Conservation (phyloP, 2,329 filamentous ascomycete genomes). For the Penicillium sp. region DNA sequence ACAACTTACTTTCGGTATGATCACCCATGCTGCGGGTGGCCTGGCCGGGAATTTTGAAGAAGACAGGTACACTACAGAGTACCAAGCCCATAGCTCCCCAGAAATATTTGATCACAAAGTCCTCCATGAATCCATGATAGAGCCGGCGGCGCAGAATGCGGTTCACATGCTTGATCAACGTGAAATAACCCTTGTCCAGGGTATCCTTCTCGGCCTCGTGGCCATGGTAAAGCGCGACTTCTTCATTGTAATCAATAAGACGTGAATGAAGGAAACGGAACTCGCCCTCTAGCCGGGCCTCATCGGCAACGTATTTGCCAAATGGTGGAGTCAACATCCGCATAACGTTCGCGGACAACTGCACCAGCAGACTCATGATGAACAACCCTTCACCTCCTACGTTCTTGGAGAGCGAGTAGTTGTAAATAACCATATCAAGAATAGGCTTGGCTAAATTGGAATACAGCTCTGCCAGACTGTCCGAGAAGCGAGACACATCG, state of each 20-base stretch:
- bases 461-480: conserved; percentile 90
- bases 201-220: conserved; percentile 95
- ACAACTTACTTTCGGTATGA: conserved; percentile 56
- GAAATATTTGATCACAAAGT: conserved; percentile 99
- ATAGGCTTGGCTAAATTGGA: conserved; percentile 94
- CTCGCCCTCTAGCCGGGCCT: conserved; percentile 89
- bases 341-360: conserved; percentile 90
- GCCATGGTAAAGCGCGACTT: conserved; percentile 86
- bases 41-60: conserved; percentile 83
- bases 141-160: conserved; percentile 85
- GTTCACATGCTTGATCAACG: conserved; percentile 98
- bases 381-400: conserved; percentile 96
- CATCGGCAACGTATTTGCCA: conserved; percentile 95
- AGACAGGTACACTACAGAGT: conserved; percentile 91
- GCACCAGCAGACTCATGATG: conserved; percentile 90
- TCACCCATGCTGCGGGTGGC: conserved; percentile 52
- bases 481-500: conserved; percentile 94
- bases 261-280: conserved; percentile 94
- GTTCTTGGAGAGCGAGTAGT: conserved; percentile 85
- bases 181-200: conserved; percentile 97
- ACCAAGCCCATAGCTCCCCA: conserved; percentile 92
- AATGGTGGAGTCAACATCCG: conserved; percentile 92
- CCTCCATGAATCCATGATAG: conserved; percentile 99
- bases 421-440: conserved; percentile 95
- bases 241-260: conserved; percentile 93